phyloP scores from a whole-genome alignment of 1,284 basidiomycete genomes.

The Moesziomyces globuligerus region DNA sequence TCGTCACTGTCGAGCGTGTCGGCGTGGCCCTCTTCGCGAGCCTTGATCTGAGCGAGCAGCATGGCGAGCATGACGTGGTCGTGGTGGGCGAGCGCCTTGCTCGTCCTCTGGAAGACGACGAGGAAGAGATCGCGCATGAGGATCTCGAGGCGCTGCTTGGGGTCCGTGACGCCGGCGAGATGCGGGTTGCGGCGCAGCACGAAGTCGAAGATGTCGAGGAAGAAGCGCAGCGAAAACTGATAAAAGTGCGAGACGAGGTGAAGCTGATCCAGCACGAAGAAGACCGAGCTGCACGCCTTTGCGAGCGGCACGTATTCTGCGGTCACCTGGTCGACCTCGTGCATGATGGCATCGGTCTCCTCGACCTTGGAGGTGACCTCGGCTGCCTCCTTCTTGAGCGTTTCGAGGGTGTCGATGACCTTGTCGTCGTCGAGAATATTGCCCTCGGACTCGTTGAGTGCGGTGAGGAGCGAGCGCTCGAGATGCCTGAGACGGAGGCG shows the following conservation, averaged over 20 bases:
- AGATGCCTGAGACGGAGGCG: conserved; percentile 88
- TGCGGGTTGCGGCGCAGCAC: conserved; percentile 91
- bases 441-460: conserved; percentile 94
- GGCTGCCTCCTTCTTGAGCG: conserved; percentile 94
- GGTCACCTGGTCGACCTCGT: conserved; percentile 94
- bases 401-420: conserved; percentile 96
- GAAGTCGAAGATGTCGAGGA: conserved; percentile 97
- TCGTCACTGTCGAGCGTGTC: conserved; percentile 78
- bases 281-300: conserved; percentile 94
- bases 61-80: conserved; percentile 93
- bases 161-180: conserved; percentile 80
- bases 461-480: conserved; percentile 91
- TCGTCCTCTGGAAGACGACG: conserved; percentile 86
- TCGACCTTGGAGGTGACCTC: conserved; percentile 97
- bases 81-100: conserved; percentile 86
- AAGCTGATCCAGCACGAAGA: conserved; percentile 96
- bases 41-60: conserved; percentile 87
- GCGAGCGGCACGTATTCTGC: conserved; percentile 93
- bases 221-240: conserved; percentile 96
- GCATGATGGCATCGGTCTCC: conserved; percentile 95
- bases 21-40: conserved; percentile 70
- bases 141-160: conserved; percentile 79
- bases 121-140: conserved; percentile 92
- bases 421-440: conserved; percentile 99
- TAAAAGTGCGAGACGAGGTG: conserved; percentile 97